Base-by-base conservation (phyloP, 2,329 filamentous ascomycete species). In the Colletotrichum phormii region DNA sequence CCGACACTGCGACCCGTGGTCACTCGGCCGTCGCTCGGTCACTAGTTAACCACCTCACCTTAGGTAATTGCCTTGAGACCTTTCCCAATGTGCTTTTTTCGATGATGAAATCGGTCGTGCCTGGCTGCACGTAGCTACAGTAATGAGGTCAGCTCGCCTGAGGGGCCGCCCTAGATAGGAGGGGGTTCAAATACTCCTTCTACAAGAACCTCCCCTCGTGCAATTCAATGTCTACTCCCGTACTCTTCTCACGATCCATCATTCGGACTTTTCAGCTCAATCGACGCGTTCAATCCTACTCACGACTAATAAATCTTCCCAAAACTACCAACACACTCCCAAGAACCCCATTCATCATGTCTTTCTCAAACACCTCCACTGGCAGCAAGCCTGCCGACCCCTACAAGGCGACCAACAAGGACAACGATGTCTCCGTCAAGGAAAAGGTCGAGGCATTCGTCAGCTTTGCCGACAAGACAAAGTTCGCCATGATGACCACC, bases 401-500 rank as follows among this genome's bases (percentile, higher is more conserved):
- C 2, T 97, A 97, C 87, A 95, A 90, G 80, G 84, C 86, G 71
- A 90, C 92, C 83, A 95, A 94, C 84, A 86, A 90, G 71, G 88
- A 95, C 57, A 88, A 91, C 58, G 84, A 89, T 0, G 85, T 88
- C 18, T 86, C 91, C 3, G 83, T 95, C 42, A 89, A 93, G 77
- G 89, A 94, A 75, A 97, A 97, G 86, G 86, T 97, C 75, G 88
- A 93, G 72, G 94, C 93, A 72, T 88, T 97, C 51, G 85, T 88
- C 77, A 84, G 86, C 15, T 97, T 97, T 82, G 89, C 94, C 79
- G 87, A 89, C 49, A 86, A 88, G 74, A 89, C 88, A 86, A 97
- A 97, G 84, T 97, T 95, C 80, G 94, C 93, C 82, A 94, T 97
- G 92, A 91, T 97, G 90, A 97, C 95, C 9, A 97, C 95, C 26